These are phyloP conservation scores for Trichoderma erinaceum DNA, from an alignment of 495 filamentous ascomycete genomes.

Conservation along the genomic window DNA sequence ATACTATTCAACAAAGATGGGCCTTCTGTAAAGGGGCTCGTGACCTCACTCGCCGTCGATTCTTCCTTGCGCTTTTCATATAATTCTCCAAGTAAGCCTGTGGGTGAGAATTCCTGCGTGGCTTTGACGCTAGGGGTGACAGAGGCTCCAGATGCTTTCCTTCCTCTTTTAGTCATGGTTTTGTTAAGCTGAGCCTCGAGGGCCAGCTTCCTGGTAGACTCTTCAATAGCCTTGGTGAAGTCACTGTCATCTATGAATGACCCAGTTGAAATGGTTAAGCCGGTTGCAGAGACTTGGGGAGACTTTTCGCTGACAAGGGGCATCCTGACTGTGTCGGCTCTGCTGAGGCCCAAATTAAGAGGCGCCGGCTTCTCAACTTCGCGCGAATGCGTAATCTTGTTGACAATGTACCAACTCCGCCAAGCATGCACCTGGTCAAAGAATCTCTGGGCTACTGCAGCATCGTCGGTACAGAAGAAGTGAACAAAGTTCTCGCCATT, in stretches of 20 bases:
- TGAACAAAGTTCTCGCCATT: constrained; percentile 82
- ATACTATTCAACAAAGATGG: constrained; percentile 43
- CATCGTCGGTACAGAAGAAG: constrained; percentile 79
- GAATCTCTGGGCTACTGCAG: constrained; percentile 57
- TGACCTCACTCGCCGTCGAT: constrained; percentile 20
- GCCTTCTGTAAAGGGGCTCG: constrained; percentile 43
- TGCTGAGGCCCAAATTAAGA: background rate
- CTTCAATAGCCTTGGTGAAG: constrained; percentile 5
- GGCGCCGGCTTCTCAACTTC: background rate
- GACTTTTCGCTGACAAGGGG: constrained; percentile 1
- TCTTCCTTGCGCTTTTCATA: constrained; percentile 38
- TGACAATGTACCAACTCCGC: constrained; percentile 84
- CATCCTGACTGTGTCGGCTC: background rate
- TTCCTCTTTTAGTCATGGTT: background rate
- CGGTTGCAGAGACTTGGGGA: background rate
- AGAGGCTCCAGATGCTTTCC: background rate
- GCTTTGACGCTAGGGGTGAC: background rate
- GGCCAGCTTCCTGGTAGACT: constrained; percentile 9
- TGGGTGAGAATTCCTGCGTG: constrained; percentile 12
- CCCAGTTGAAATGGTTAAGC: background rate
- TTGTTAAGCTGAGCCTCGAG: background rate
- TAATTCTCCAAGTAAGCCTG: constrained; percentile 36
- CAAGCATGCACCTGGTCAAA: constrained; percentile 66
- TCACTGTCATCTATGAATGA: background rate
- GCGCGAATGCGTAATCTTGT: constrained; percentile 31